phyloP scores from a whole-genome alignment of 768 basidiomycete genomes.

The Boletus fagicola region DNA sequence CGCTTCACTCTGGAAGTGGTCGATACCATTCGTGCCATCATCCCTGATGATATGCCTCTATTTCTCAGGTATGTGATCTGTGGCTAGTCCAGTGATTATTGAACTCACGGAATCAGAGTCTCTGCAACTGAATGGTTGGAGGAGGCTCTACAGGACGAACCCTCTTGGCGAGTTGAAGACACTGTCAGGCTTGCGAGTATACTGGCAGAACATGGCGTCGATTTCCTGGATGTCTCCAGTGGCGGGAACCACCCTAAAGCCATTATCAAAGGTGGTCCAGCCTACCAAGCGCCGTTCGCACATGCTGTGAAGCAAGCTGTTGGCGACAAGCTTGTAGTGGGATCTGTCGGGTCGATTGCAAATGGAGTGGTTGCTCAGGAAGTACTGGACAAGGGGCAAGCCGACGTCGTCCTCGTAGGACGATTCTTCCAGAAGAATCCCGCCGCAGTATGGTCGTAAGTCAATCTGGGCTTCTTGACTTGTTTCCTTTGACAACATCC shows the following conservation, averaged over 20 bases:
- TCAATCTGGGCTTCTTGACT: background rate
- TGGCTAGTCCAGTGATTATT: background rate
- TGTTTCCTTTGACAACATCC: background rate
- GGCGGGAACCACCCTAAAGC: conserved; percentile 56
- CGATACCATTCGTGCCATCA: conserved; percentile 58
- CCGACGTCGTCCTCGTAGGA: conserved; percentile 50
- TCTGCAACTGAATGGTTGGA: conserved; percentile 77
- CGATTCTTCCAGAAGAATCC: conserved; percentile 63
- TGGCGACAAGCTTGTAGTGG: conserved; percentile 39
- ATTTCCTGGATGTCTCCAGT: conserved; percentile 70
- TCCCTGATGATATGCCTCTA: conserved; percentile 62
- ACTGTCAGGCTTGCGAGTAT: conserved; percentile 58
- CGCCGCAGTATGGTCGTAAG: conserved; percentile 39
- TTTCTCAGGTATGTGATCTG: conserved; percentile 56
- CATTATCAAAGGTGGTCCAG: conserved; percentile 18
- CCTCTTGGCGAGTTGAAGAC: conserved; percentile 69
- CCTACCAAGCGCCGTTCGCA: conserved; percentile 59
- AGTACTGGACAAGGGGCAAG: conserved; percentile 41
- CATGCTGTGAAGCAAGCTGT: conserved; percentile 49
- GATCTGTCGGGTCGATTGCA: conserved; percentile 26
- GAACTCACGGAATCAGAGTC: conserved; percentile 34
- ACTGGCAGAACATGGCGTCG: conserved; percentile 64
- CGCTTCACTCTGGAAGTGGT: conserved; percentile 63
- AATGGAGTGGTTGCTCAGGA: conserved; percentile 44
- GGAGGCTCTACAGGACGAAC: conserved; percentile 52